Evolutionary conservation across 768 basidiomycete genomes (phyloP), one percentile per base, ranked within the genome.

Genomic region (Fibroporia radiculosa): DNA sequence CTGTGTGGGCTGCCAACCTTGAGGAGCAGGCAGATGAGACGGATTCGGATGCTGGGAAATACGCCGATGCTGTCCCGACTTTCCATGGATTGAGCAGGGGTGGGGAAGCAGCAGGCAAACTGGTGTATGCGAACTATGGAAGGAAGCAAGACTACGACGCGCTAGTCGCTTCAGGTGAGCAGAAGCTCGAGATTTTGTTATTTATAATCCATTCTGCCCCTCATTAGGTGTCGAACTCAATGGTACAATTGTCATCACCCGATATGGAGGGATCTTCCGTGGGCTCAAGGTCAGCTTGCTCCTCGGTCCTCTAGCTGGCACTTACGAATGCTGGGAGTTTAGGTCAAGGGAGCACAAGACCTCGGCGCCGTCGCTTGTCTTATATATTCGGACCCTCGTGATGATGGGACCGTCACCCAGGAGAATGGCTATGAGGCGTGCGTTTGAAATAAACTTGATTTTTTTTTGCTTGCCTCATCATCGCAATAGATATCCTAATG

Each of bases 1-100:
- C 69, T 12, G 59, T 71, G 4, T 87, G 88, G 84, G 69, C 66
- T 32, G 90, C 91, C 16, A 75, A 84, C 51, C 67, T 96, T 1
- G 71, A 76, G 49, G 87, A 90, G 56, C 70, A 76, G 22, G 85
- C 83, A 53, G 83, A 91, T 48, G 73, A 76, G 2, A 68, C 74
- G 3, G 93, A 97, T 56, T 71, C 77, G 19, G 81, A 84, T 45
- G 86, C 87, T 4, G 70, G 74, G 44, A 72, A 77, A 48, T 81
- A 84, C 53, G 73, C 70, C 42, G 70, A 83, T 46, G 69, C 76
- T 18, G 74, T 93, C 12, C 80, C 85, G 0, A 65, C 84, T n/a
- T 98, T 86, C 78, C 92, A 93, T 62, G 93, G 90, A 3, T 64
- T 89, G 11, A 89, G 85, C 54, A 74, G 73, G 36, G 78, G 76